Conservation (phyloP, 768 basidiomycete genomes). For the Tricholoma matsutake region DNA sequence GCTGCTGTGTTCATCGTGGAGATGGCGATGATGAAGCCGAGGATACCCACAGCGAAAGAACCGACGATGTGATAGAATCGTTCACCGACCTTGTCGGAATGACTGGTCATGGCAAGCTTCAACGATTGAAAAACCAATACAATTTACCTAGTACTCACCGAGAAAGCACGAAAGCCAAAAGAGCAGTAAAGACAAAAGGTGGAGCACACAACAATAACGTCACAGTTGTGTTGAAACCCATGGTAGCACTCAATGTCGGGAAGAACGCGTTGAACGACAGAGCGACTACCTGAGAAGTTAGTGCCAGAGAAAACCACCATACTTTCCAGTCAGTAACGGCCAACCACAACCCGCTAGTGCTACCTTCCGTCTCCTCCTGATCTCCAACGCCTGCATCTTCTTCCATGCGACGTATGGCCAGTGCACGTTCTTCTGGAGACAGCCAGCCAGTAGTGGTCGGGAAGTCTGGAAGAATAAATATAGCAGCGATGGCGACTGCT, state of each 20-base stretch:
- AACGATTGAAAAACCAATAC: neutral
- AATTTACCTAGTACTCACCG: conserved; percentile 32
- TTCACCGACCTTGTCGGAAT: conserved; percentile 70
- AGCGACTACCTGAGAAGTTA: conserved; percentile 46
- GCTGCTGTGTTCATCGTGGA: conserved; percentile 58
- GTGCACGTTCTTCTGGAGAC: conserved; percentile 48
- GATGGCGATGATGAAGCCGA: conserved; percentile 67
- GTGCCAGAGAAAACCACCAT: conserved; percentile 49
- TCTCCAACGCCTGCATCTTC: conserved; percentile 47
- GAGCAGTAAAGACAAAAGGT: conserved; percentile 64
- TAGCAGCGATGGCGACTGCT: conserved; percentile 43
- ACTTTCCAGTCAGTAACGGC: conserved; percentile 73
- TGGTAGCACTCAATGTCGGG: conserved; percentile 65
- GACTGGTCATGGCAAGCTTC: conserved; percentile 32
- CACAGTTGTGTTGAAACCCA: conserved; percentile 62
- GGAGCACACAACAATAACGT: conserved; percentile 55
- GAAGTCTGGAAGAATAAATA: conserved; percentile 74
- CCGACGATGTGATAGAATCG: conserved; percentile 64
- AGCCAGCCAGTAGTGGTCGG: conserved; percentile 58
- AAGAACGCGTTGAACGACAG: conserved; percentile 72
- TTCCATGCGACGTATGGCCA: conserved; percentile 58
- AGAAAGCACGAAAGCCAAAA: conserved; percentile 51
- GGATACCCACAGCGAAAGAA: conserved; percentile 54
- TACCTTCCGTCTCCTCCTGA: conserved; percentile 23
- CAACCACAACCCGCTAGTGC: conserved; percentile 44